Base-by-base conservation (phyloP, 768 basidiomycete species). In the Lactarius pseudohatsudake region DNA sequence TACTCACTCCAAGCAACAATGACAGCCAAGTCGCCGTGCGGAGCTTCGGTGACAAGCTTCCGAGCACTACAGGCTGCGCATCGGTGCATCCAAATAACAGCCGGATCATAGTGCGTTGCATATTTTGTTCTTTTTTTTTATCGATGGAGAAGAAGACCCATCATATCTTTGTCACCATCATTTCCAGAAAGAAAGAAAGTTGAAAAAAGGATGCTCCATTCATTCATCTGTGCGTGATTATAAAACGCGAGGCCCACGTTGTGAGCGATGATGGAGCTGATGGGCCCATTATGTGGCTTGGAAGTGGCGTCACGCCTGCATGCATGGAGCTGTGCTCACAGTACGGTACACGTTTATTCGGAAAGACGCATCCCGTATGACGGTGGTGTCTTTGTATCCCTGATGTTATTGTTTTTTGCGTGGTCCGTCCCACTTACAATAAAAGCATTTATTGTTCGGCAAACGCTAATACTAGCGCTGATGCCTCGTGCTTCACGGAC, bases 181-280 rank as follows among this genome's bases (percentile, higher is more conserved):
- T 53, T 53, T 13, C 50, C 50, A 26, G 22, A 53, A 53, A 53
- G 50, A 53, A 53, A 13, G 50, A 13, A 15, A 53, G 13, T 26
- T 5, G 11, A 22, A 7, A 26, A 22, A 8, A 7, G 5, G 13
- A 4, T 53, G 50, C 50, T 53, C 11, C 47, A 50, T 50, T 5
- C 50, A 53, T 53, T 22, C 47, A 50, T 50, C 50, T 53, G 26
- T 53, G 50, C 50, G 50, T 53, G 50, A 26, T 13, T 53, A 15
- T 28, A 28, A 53, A 53, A 53, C 50, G 50, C 26, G 26, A 26
- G 11, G 26, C 15, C 50, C 50, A 53, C 50, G 50, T 53, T 53
- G 50, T 53, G 50, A 53, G 50, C 26, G 50, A 53, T 53, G 50
- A 53, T 53, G 50, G 50, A 53, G 50, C 50, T 53, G 50, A 53